These are phyloP conservation scores for Ustilago nuda DNA, from an alignment of 1,284 basidiomycete species.

Conservation along the genomic window DNA sequence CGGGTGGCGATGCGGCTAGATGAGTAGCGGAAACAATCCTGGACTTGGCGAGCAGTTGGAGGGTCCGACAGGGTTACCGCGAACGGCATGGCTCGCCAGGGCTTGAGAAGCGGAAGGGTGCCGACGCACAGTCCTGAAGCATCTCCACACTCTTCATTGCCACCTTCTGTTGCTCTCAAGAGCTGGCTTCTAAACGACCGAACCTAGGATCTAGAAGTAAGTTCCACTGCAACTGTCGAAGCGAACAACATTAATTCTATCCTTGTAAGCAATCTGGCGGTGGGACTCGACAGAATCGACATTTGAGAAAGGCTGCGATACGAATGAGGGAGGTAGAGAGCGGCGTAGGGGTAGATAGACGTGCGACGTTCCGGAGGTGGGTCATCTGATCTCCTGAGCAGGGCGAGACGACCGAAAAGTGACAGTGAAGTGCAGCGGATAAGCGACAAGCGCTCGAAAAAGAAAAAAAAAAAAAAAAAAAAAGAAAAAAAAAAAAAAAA, in stretches of 20 bases:
- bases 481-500: too few relatives aligned
- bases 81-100: neutral
- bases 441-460: conserved; percentile 12
- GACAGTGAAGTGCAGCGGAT: conserved; percentile 6
- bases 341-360: neutral
- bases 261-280: neutral
- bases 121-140: conserved; percentile 16
- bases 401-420: neutral
- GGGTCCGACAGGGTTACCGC: neutral
- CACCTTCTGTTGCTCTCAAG: neutral
- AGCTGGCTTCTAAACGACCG: neutral
- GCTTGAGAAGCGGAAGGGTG: conserved; percentile 11
- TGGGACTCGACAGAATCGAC: neutral
- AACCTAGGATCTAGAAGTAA: neutral
- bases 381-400: conserved; percentile 30
- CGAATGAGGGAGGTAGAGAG: neutral
- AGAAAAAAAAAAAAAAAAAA: neutral
- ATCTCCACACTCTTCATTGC: neutral
- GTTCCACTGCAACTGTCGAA: neutral
- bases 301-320: neutral
- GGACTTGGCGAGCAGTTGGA: neutral
- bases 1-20: neutral
- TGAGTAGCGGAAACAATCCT: neutral
- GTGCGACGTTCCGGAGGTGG: conserved; percentile 5
- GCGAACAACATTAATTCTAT: neutral